Percentiles rank a stretch among this genome's conserved stretches.
Evolutionary conservation across 1,139 yeast species (phyloP).

Genomic region (Debaryomyces nepalensis): DNA sequence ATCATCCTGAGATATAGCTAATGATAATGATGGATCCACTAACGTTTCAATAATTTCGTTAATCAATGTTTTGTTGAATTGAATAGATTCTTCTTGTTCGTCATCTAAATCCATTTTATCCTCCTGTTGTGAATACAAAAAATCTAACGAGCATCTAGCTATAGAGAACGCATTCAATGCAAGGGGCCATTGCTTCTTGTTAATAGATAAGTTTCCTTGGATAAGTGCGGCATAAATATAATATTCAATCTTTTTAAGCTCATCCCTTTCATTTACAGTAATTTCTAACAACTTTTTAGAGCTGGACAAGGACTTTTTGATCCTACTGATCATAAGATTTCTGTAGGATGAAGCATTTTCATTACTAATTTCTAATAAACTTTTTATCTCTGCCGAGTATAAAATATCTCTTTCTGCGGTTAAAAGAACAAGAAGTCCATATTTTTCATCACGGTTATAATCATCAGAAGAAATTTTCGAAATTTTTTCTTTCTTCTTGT

Average conservation of each 20-base stretch:
- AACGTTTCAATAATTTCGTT: constrained; percentile 60
- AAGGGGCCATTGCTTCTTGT: constrained; percentile 59
- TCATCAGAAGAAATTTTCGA: constrained; percentile 49
- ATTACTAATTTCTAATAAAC: constrained; percentile 57
- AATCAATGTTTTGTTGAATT: constrained; percentile 48
- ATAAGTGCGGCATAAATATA: constrained; percentile 62
- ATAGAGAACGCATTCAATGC: constrained; percentile 60
- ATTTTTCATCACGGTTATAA: constrained; percentile 48
- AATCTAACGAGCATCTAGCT: constrained; percentile 66
- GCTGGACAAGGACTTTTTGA: constrained; percentile 62
- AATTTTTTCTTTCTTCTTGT: constrained; percentile 48
- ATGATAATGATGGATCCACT: constrained; percentile 72
- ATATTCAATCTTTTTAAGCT: constrained; percentile 54
- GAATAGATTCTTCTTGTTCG: constrained; percentile 23
- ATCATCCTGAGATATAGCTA: constrained; percentile 55
- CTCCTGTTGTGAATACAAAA: constrained; percentile 34
- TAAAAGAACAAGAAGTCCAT: constrained; percentile 54
- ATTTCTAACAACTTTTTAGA: constrained; percentile 50
- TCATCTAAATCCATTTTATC: constrained; percentile 14
- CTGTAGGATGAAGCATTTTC: constrained; percentile 48
- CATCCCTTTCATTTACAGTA: constrained; percentile 36
- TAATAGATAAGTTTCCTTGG: constrained; percentile 62
- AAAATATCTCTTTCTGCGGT: constrained; percentile 73
- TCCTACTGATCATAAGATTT: constrained; percentile 64
- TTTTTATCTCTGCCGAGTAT: constrained; percentile 67